Evolutionary conservation across 306 rosid genomes (phyloP), one percentile per base, ranked within the genome.

Genomic region (Pyrus bretschneideri): DNA sequence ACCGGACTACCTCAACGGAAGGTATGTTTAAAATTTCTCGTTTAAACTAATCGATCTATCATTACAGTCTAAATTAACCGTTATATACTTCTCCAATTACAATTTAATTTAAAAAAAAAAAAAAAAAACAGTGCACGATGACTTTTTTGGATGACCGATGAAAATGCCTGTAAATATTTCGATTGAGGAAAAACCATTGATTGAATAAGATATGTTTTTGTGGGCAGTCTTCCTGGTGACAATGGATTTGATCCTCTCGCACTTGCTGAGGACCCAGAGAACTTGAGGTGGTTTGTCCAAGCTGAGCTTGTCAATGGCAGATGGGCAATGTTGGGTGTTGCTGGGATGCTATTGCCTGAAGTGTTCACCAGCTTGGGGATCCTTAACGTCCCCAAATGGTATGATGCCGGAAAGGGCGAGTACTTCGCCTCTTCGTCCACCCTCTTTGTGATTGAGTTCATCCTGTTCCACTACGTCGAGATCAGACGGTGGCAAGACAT

Each of bases 291-390:
- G 99, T 96, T 1, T 49, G 81, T 96, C 14, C 99, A 92, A 76
- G 99, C 99, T 0, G 99, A 96, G 87, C 90, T 96, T 4, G 99
- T 96, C 19, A 96, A 96, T 63, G 76, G 91, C 3, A 85, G 99
- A 1, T 96, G 99, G 99, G 99, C 99, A 2, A 96, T 96, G 99
- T 71, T 96, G 81, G 99, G 99, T 10, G 99, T 96, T n/a, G 91
- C 61, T 9, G 99, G 99, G 51, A 96, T 96, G 98, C 79, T 96
- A 3, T 86, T 96, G 23, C 99, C 99, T 11, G 99, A 96, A 67
- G 99, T 96, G 6, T 87, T 96, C 69, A 96, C 97, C 54, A 88
- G 64, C 40, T 31, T 91, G n/a, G 99, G 99, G 23, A 78, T 96
- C 75, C 42, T 92, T 52, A 84, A 91, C 75, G 97, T 64, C 3